Percentiles rank a stretch among this genome's conserved stretches.
Conservation (phyloP, 2,329 filamentous ascomycete species). For the Coleophoma eucalyptorum region DNA sequence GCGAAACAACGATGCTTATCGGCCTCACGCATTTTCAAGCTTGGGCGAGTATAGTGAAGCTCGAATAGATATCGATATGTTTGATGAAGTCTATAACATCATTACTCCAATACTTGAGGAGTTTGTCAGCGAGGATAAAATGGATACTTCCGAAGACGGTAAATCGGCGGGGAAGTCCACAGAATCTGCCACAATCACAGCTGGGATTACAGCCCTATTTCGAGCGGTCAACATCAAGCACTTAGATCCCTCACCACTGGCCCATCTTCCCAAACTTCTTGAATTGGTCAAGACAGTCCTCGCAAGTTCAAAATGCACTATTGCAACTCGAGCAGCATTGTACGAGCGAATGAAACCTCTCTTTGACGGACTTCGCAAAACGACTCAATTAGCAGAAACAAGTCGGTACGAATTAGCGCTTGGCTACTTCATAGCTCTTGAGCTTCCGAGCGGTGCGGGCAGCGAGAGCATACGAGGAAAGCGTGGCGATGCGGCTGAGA, state of each 20-base stretch:
- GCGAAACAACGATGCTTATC: slow-evolving; percentile 82
- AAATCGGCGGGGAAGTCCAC: slow-evolving; percentile 17
- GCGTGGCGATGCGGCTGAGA: slow-evolving; percentile 26
- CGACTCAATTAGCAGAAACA: slow-evolving; percentile 11
- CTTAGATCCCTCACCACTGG: slow-evolving; percentile 16
- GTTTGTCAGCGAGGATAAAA: slow-evolving; percentile 53
- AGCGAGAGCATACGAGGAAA: slow-evolving; percentile 26
- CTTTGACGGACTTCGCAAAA: slow-evolving; percentile 23
- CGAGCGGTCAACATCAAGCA: slow-evolving; percentile 23
- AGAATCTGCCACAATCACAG: slow-evolving; percentile 23
- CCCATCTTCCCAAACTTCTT: slow-evolving; percentile 21
- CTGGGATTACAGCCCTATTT: slow-evolving; percentile 25
- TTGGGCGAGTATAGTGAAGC: slow-evolving; percentile 70
- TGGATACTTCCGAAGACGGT: slow-evolving; percentile 47
- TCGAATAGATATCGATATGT: slow-evolving; percentile 66
- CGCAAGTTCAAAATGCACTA: slow-evolving; percentile 21
- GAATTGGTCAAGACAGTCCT: slow-evolving; percentile 16
- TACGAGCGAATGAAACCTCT: slow-evolving; percentile 25
- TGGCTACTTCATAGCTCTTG: slow-evolving; percentile 20
- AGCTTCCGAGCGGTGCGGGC: slow-evolving; percentile 24
- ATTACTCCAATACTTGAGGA: slow-evolving; percentile 60
- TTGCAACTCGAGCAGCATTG: slow-evolving; percentile 20
- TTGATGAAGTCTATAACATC: slow-evolving; percentile 61
- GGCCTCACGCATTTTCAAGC: slow-evolving; percentile 67
- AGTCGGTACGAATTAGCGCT: slow-evolving; percentile 16